Evolutionary conservation across 495 filamentous ascomycete genomes (phyloP).

Genomic region (Daldinia childiae): DNA sequence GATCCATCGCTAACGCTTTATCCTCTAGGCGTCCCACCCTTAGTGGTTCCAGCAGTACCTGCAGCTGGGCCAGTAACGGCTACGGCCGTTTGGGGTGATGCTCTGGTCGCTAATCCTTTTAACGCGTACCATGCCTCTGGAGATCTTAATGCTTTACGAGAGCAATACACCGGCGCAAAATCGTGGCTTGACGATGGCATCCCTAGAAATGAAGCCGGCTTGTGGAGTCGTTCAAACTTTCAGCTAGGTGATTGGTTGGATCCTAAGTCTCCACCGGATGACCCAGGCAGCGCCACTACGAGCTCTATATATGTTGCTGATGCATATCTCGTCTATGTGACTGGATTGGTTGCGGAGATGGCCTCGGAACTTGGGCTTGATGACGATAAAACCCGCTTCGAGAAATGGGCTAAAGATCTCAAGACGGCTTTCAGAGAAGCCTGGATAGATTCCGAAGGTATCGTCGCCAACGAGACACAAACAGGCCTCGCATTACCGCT

Average conservation of each 20-base stretch:
- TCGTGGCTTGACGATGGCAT: slow-evolving; percentile 61
- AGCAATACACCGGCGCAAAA: slow-evolving; percentile 57
- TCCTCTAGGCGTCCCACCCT: slow-evolving; percentile 44
- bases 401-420: slow-evolving; percentile 39
- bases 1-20: neutral
- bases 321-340: slow-evolving; percentile 62
- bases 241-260: slow-evolving; percentile 66
- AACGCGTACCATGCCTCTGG: slow-evolving; percentile 55
- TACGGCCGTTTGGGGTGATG: slow-evolving; percentile 58
- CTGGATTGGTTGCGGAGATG: slow-evolving; percentile 46
- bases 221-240: slow-evolving; percentile 52
- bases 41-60: slow-evolving; percentile 56
- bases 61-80: slow-evolving; percentile 34
- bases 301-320: slow-evolving; percentile 58
- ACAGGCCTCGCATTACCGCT: slow-evolving; percentile 58
- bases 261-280: slow-evolving; percentile 55
- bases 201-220: slow-evolving; percentile 49
- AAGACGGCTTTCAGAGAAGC: slow-evolving; percentile 52
- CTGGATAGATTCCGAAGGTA: slow-evolving; percentile 53
- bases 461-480: slow-evolving; percentile 58
- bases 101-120: slow-evolving; percentile 55
- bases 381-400: slow-evolving; percentile 45
- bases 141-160: slow-evolving; percentile 52
- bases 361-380: slow-evolving; percentile 45
- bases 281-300: slow-evolving; percentile 53